A percentile compares a stretch with the other conserved stretches of the same genome.
Evolutionary conservation across 768 basidiomycete species (phyloP).

Genomic region (Lepiota venenata): DNA sequence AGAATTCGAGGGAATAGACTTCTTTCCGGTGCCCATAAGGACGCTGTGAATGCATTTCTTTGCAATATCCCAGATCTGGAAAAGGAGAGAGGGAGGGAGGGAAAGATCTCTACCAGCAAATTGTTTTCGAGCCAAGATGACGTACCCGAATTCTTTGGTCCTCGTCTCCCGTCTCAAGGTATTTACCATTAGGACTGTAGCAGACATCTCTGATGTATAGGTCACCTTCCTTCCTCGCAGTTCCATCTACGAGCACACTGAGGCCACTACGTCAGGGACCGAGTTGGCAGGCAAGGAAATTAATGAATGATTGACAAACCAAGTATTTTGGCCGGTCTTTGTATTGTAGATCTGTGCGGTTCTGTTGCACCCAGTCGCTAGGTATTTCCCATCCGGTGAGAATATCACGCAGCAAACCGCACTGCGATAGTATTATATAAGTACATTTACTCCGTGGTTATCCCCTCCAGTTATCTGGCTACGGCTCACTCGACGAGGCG

Average conservation of each 20-base stretch:
- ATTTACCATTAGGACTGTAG: conserved; percentile 87
- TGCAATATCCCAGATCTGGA: conserved; percentile 85
- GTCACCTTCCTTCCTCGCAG: conserved; percentile 71
- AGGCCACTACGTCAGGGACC: background rate
- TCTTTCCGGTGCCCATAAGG: conserved; percentile 86
- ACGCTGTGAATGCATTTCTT: conserved; percentile 69
- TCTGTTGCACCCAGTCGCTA: conserved; percentile 92
- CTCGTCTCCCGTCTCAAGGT: conserved; percentile 89
- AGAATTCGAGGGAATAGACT: conserved; percentile 90
- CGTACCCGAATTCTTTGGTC: conserved; percentile 84
- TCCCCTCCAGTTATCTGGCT: too few species aligned
- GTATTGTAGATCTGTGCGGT: conserved; percentile 96
- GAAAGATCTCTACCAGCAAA: conserved; percentile 24
- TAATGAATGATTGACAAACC: conserved; percentile 47
- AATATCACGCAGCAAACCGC: conserved; percentile 96
- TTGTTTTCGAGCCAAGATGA: background rate
- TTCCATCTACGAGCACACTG: conserved; percentile 77
- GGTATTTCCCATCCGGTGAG: conserved; percentile 86
- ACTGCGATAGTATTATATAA: too few species aligned
- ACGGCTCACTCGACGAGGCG: too few species aligned
- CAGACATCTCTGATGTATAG: conserved; percentile 91
- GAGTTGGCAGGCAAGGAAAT: background rate
- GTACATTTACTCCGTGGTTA: too few species aligned
- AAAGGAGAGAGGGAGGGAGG: conserved; percentile 29
- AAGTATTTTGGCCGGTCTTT: conserved; percentile 80